These are phyloP conservation scores for Ocimum tenuiflorum DNA, from an alignment of 257 asterid genomes.

Conservation along the genomic window DNA sequence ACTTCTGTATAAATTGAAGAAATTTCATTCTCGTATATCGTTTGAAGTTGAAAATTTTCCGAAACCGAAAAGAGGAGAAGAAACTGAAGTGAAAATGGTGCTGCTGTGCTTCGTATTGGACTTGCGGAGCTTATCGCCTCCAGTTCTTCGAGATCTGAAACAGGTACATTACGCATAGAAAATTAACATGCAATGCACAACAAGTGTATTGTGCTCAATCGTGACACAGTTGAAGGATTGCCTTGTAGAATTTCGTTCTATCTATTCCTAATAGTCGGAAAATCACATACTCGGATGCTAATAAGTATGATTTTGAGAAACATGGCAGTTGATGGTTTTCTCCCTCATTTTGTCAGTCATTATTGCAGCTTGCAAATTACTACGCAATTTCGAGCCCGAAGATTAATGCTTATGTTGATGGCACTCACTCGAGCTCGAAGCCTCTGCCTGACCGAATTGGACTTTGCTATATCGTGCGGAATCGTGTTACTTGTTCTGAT, in stretches of 20 bases:
- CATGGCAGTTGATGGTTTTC: background rate
- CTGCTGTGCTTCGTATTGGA: constrained; percentile 77
- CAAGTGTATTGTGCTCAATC: background rate
- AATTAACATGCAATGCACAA: background rate
- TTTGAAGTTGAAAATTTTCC: constrained; percentile 6
- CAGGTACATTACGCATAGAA: constrained; percentile 50
- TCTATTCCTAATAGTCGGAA: no score
- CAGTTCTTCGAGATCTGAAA: constrained; percentile 72
- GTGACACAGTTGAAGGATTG: background rate
- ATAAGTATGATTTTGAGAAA: background rate
- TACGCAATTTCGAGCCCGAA: constrained; percentile 46
- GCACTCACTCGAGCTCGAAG: constrained; percentile 36
- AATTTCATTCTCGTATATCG: no score
- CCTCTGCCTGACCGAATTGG: constrained; percentile 75
- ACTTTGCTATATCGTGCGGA: constrained; percentile 51
- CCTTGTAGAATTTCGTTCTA: background rate
- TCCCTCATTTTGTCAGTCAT: constrained; percentile 33
- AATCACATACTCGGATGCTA: no score
- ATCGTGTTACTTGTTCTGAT: constrained; percentile 44
- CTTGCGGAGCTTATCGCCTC: constrained; percentile 63
- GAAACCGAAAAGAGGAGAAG: background rate
- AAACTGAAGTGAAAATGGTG: constrained; percentile 38
- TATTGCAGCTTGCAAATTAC: constrained; percentile 83
- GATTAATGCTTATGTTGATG: constrained; percentile 12
- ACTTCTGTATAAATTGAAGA: no score